Evolutionary conservation across 306 rosid species (phyloP), one percentile per base, ranked within the genome.

Genomic region (Biancaea sappan): DNA sequence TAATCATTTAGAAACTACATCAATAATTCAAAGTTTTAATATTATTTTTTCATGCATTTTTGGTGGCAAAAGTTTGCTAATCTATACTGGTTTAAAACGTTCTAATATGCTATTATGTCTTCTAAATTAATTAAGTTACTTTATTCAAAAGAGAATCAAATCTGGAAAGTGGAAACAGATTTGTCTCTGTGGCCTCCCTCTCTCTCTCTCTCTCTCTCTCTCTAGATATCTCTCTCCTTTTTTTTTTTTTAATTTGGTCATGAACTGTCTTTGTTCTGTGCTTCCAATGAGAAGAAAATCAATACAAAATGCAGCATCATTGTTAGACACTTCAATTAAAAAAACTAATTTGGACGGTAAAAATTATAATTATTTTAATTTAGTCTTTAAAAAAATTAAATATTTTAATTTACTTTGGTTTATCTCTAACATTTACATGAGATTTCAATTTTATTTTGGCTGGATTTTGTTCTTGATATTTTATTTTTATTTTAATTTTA

Each of bases 131-230:
- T 51, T 8, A 51, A 46, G 50, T 29, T 31, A 58, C 40, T 76
- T 72, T 60, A 52, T 54, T 80, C 18, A 31, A 32, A 2, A 32
- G 54, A 56, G 78, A 74, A 84, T 84, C 77, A 73, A 68, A 84
- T 76, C 80, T 47, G 37, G 54, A 72, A 52, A 2, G 78, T 47
- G 37, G 54, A 72, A 52, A 2, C 67, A 73, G 72, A 80, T 80
- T 72, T 72, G 71, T 65, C 47, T 32, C 11, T 71, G 52, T 79
- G 52, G 31, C 69, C 44, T 71, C 58, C 66, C 48, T 62, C 14
- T 72, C 64, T 69, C 74, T 34, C 26, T 18, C 5, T 9, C 41
- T 31, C 41, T 59, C 7, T 12, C 46, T 8, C 44, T 60, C 66
- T 31, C n/a, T n/a, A n/a, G n/a, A n/a, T n/a, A n/a, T n/a, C 46